Percentiles rank a stretch among this genome's conserved stretches.
These are phyloP conservation scores for Neurospora sp. DNA, from an alignment of 495 filamentous ascomycete species.

Conservation along the genomic window DNA sequence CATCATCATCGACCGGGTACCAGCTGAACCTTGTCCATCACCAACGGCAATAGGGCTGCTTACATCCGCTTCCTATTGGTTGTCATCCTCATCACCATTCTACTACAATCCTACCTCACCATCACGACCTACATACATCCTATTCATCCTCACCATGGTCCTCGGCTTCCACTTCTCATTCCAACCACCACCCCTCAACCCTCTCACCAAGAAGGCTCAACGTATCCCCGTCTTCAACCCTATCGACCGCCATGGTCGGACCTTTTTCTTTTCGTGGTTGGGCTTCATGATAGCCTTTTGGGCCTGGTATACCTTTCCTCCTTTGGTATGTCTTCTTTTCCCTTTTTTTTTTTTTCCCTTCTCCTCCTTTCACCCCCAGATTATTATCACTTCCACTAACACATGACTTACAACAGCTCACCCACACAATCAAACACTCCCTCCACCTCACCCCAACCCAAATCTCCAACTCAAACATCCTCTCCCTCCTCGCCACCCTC, in stretches of 20 bases:
- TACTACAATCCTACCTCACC: neutral
- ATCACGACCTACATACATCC: neutral
- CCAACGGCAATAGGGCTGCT: neutral
- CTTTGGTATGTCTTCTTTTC: slow-evolving; percentile 46
- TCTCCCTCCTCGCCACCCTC: slow-evolving; percentile 74
- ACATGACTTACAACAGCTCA: slow-evolving; percentile 38
- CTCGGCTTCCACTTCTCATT: slow-evolving; percentile 44
- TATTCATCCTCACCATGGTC: slow-evolving; percentile 20
- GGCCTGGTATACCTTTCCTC: slow-evolving; percentile 83
- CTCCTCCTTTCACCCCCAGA: neutral
- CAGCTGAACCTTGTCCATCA: neutral
- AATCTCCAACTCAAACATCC: slow-evolving; percentile 84
- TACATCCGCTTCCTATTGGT: neutral
- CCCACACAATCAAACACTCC: slow-evolving; percentile 67
- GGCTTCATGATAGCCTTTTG: slow-evolving; percentile 96
- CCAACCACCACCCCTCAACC: slow-evolving; percentile 51
- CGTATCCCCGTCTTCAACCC: slow-evolving; percentile 77
- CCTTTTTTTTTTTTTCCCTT: too few species aligned
- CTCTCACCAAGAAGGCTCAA: slow-evolving; percentile 67
- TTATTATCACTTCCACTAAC: neutral
- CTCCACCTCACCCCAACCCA: slow-evolving; percentile 60
- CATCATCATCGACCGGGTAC: neutral
- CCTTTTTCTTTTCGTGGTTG: slow-evolving; percentile 91
- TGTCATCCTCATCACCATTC: neutral
- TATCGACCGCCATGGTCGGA: slow-evolving; percentile 70